Evolutionary conservation across 2,329 filamentous ascomycete genomes (phyloP), one percentile per base, ranked within the genome.

Genomic region (Xylaria hypoxylon): DNA sequence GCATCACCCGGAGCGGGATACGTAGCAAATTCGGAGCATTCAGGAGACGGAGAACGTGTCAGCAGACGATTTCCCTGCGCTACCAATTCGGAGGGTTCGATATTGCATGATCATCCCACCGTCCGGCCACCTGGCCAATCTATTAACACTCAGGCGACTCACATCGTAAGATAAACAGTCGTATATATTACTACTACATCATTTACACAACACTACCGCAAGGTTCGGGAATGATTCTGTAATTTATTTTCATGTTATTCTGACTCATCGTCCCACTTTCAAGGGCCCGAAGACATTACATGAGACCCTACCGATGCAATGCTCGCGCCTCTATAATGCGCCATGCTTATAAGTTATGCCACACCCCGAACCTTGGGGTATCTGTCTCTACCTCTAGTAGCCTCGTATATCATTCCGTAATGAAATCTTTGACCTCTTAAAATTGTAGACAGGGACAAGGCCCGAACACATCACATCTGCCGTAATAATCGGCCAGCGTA

Each of bases 331-430:
- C 58, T 57, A 62, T 55, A 47, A 69, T 62, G 44, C 56, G 53
- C 64, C 64, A 50, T 59, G 48, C 57, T 62, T 64, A 55, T 55
- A 19, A 28, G 35, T 42, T 26, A 61, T 52, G 45, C 64, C 58
- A 61, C 44, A 42, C 51, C 59, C 60, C 44, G 31, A 48, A 51
- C 13, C 35, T 44, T 15, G 40, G 51, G 58, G 31, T 42, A 44
- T 50, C 59, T 67, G 59, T 50, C 58, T 66, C 65, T 67, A 64
- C 53, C 63, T 70, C 65, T 70, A 70, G 59, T 33, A 67, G 52
- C 62, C 56, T 62, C 61, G 53, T 68, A 53, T 57, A 66, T 58
- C 65, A 68, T 70, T 64, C 59, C 64, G n/a, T 10, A 67, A 64
- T 64, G 60, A 67, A 58, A 64, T 62, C 28, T 55, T 69, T 38